Evolutionary conservation across 2,329 filamentous ascomycete species (phyloP).

Genomic region (Beauveria sp.): DNA sequence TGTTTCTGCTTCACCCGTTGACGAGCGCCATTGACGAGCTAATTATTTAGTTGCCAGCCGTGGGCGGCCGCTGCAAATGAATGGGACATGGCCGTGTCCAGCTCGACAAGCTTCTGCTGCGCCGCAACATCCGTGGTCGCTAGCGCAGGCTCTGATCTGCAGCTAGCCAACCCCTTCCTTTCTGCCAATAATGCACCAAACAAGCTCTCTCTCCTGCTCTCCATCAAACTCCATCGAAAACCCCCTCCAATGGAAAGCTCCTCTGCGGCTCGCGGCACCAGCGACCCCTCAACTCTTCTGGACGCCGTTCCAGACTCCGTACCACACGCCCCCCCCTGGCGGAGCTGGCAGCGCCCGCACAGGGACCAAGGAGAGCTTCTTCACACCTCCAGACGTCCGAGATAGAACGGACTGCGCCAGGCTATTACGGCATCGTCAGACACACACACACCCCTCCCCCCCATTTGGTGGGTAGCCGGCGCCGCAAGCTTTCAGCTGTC

Average conservation of each 20-base stretch:
- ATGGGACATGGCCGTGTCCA: neutral
- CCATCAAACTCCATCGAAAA: neutral
- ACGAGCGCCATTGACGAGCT: neutral
- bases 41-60: neutral
- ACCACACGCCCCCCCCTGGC: neutral
- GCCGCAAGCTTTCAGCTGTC: slow-evolving; percentile 3
- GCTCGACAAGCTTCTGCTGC: neutral
- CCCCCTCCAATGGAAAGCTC: neutral
- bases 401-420: neutral
- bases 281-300: neutral
- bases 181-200: neutral
- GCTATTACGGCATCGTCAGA: slow-evolving; percentile 3
- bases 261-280: neutral
- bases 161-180: too few species aligned
- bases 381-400: neutral
- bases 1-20: too few species aligned
- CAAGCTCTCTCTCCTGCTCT: neutral
- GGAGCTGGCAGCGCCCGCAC: neutral
- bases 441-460: neutral
- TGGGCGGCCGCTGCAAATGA: neutral
- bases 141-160: too few species aligned
- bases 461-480: neutral
- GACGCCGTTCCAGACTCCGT: neutral
- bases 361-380: too few species aligned
- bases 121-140: neutral